Evolutionary conservation across 2,329 filamentous ascomycete genomes (phyloP).

Genomic region (Colletotrichum simmondsii): DNA sequence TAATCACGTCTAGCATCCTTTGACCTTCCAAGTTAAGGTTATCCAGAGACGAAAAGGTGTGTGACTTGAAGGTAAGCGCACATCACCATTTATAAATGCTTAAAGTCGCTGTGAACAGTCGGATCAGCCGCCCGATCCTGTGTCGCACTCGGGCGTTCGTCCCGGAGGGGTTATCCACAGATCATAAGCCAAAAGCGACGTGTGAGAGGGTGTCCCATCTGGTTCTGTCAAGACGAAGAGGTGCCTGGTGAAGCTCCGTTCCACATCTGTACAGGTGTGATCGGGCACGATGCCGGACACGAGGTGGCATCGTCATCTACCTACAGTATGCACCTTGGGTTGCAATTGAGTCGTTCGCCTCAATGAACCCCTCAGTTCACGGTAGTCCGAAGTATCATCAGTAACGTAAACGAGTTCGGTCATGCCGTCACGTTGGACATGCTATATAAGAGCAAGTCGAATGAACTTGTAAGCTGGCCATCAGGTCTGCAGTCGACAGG

Average conservation of each 20-base stretch:
- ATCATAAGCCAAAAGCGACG: not conserved
- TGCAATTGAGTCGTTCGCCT: not conserved
- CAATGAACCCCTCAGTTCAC: not conserved
- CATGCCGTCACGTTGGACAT: not conserved
- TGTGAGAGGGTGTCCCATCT: not conserved
- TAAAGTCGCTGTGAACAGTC: not conserved
- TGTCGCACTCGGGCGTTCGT: not conserved
- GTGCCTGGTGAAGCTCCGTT: not conserved
- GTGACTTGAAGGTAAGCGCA: not conserved
- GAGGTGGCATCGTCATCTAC: not conserved
- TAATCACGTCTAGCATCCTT: not conserved
- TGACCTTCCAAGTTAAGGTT: not conserved
- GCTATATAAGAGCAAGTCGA: not conserved
- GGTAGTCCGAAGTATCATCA: not conserved
- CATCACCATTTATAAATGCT: not conserved
- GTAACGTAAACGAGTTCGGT: not conserved
- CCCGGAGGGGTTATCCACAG: not conserved
- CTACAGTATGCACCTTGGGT: not conserved
- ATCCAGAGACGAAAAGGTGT: not conserved
- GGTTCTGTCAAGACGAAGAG: not conserved
- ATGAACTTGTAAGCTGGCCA: not conserved
- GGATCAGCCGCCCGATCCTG: constrained; percentile 12
- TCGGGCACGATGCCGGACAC: not conserved
- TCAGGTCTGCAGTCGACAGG: not conserved
- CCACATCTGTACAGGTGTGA: not conserved